A percentile compares a stretch with the other conserved stretches of the same genome.
These are phyloP conservation scores for Quercus robur DNA, from an alignment of 306 rosid species.

Conservation along the genomic window DNA sequence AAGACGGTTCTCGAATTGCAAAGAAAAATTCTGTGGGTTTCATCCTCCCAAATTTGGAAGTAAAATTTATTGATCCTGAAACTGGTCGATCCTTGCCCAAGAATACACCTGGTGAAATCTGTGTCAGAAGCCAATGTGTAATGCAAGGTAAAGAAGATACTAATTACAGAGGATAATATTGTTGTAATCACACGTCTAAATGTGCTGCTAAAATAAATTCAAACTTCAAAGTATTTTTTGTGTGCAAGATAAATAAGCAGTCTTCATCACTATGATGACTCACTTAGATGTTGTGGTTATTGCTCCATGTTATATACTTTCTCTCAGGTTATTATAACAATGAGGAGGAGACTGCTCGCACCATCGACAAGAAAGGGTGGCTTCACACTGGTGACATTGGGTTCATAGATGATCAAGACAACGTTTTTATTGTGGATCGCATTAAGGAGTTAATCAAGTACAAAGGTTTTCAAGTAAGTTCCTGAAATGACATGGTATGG, in stretches of 20 bases:
- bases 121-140: slow-evolving; percentile 86
- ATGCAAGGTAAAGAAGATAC: slow-evolving; percentile 61
- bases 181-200: not conserved
- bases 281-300: not conserved
- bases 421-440: slow-evolving; percentile 64
- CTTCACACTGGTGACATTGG: slow-evolving; percentile 91
- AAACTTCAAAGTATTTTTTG: not conserved
- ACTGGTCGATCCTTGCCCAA: slow-evolving; percentile 69
- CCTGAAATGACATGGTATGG: not conserved
- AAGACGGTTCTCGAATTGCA: slow-evolving; percentile 22
- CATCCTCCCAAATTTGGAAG: slow-evolving; percentile 82
- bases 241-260: not conserved
- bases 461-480: slow-evolving; percentile 61
- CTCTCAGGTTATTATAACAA: slow-evolving; percentile 72
- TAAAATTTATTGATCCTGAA: slow-evolving; percentile 80
- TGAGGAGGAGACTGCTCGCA: slow-evolving; percentile 67
- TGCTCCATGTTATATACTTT: not conserved
- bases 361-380: slow-evolving; percentile 81
- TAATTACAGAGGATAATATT: not conserved
- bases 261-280: not conserved
- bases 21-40: slow-evolving; percentile 77
- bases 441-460: slow-evolving; percentile 53
- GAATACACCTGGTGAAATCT: slow-evolving; percentile 77
- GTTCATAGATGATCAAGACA: slow-evolving; percentile 74
- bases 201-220: too few species aligned